phyloP scores from a whole-genome alignment of 176 grass and related monocot species.

The Tuctoria greenei region DNA sequence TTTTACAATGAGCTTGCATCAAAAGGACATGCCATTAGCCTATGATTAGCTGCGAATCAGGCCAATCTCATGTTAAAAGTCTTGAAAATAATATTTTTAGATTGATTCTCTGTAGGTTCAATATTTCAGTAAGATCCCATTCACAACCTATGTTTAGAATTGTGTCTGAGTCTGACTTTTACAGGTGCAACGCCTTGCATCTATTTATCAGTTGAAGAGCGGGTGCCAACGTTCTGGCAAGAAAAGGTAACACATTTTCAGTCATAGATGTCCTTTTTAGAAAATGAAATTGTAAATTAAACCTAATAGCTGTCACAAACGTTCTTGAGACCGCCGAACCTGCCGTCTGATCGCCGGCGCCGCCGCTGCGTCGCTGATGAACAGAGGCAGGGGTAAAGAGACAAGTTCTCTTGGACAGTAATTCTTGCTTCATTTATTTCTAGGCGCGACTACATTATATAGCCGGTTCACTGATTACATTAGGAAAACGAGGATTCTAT shows the following conservation, averaged over 20 bases:
- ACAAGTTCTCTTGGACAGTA: too few species aligned
- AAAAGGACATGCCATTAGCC: neutral
- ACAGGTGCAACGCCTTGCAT: slow-evolving; percentile 81
- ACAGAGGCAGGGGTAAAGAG: too few species aligned
- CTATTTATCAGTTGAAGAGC: slow-evolving; percentile 80
- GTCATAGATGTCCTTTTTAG: neutral
- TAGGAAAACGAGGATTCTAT: too few species aligned
- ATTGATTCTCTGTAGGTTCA: neutral
- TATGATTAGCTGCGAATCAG: neutral
- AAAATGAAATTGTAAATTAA: slow-evolving; percentile 2
- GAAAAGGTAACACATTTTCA: slow-evolving; percentile 60
- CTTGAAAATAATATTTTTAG: neutral
- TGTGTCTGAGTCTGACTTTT: slow-evolving; percentile 38
- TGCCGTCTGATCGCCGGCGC: too few species aligned
- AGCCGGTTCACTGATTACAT: too few species aligned
- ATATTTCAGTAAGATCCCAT: neutral
- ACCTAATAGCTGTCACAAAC: neutral
- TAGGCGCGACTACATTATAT: too few species aligned
- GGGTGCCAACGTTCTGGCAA: slow-evolving; percentile 84
- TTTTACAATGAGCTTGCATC: neutral
- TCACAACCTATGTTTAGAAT: neutral
- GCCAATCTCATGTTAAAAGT: neutral
- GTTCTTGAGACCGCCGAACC: too few species aligned
- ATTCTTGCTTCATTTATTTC: too few species aligned
- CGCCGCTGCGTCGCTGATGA: too few species aligned